These are phyloP conservation scores for Metschnikowia borealis DNA, from an alignment of 805 yeast genomes.

Conservation along the genomic window DNA sequence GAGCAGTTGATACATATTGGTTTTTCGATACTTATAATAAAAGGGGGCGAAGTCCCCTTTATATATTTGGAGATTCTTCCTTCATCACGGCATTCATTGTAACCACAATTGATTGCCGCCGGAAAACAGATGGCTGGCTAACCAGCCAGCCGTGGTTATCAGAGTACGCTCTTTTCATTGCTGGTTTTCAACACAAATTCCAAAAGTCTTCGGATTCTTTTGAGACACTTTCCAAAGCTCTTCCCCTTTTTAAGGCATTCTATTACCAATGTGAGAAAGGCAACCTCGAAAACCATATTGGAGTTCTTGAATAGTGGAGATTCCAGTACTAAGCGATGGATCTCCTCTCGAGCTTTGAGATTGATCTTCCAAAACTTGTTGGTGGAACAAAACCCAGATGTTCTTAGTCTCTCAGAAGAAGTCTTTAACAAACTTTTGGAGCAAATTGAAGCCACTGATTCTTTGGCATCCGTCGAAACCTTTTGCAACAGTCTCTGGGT, in stretches of 20 bases:
- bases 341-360: constrained; percentile 67
- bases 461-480: constrained; percentile 39
- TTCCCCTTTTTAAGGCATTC: constrained; percentile 94
- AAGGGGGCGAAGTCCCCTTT: too few relatives aligned
- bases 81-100: too few relatives aligned
- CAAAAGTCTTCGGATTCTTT: constrained; percentile 55
- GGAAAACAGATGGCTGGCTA: too few relatives aligned
- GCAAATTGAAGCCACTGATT: constrained; percentile 36
- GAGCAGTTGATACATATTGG: too few relatives aligned
- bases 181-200: too few relatives aligned
- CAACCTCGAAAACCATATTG: constrained; percentile 74
- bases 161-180: too few relatives aligned
- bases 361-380: constrained; percentile 81
- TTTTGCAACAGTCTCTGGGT: constrained; percentile 95
- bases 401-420: constrained; percentile 55
- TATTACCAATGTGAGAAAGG: constrained; percentile 81
- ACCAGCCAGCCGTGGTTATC: too few relatives aligned
- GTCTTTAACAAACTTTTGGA: constrained; percentile 56
- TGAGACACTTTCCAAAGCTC: constrained; percentile 71
- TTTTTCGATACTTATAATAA: too few relatives aligned
- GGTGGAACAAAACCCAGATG: constrained; percentile 81
- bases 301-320: constrained; percentile 68
- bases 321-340: constrained; percentile 60
- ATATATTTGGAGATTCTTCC: too few relatives aligned
- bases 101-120: too few relatives aligned